Evolutionary conservation across 1,284 basidiomycete species (phyloP).

Genomic region (Leccinum solheimii): DNA sequence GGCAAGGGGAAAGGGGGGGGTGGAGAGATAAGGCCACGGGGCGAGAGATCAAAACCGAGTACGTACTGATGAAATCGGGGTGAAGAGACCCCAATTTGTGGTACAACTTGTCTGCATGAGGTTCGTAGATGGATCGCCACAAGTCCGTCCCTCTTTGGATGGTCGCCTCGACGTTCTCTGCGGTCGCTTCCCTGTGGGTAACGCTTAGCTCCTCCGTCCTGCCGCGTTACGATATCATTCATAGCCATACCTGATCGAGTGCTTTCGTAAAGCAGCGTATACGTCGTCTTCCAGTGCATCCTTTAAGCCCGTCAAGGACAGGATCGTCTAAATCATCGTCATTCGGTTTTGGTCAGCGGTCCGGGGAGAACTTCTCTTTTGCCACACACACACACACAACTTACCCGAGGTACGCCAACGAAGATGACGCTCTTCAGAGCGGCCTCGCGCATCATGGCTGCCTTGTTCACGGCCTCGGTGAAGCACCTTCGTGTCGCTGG

Average conservation of each 20-base stretch:
- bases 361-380: conserved; percentile 10
- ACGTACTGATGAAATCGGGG: conserved; percentile 82
- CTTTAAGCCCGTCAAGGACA: conserved; percentile 75
- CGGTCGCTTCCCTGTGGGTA: conserved; percentile 52
- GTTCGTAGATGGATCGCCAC: conserved; percentile 92
- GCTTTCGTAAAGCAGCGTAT: conserved; percentile 62
- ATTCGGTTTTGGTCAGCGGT: conserved; percentile 13
- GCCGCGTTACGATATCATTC: too few species aligned
- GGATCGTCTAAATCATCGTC: conserved; percentile 63
- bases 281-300: conserved; percentile 80
- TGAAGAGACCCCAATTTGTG: conserved; percentile 85
- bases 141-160: conserved; percentile 66
- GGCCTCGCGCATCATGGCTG: conserved; percentile 88
- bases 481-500: conserved; percentile 45
- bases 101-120: conserved; percentile 87
- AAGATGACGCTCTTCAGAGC: conserved; percentile 94
- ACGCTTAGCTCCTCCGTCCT: conserved; percentile 15
- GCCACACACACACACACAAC: neutral
- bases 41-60: conserved; percentile 31
- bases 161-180: conserved; percentile 67
- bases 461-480: conserved; percentile 61
- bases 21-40: conserved; percentile 38
- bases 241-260: conserved; percentile 57
- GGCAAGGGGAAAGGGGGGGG: neutral
- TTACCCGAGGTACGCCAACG: conserved; percentile 85